Evolutionary conservation across 805 yeast species (phyloP).

Genomic region (Starmerella gropengiesseri): DNA sequence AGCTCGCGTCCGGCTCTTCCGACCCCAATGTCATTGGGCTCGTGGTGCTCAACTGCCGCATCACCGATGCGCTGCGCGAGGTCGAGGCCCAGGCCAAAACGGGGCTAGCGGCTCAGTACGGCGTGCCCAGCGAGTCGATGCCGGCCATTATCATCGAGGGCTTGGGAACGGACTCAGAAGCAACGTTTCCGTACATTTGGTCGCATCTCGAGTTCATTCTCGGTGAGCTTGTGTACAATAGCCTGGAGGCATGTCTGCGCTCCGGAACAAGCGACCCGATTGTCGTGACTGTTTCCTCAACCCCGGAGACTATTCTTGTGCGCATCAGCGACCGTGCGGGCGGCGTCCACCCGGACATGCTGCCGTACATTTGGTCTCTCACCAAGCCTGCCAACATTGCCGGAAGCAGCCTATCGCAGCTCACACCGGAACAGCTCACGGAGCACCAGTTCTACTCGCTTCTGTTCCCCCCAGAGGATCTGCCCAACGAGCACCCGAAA

Average conservation of each 20-base stretch:
- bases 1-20: constrained; percentile 33
- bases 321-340: constrained; percentile 87
- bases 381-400: constrained; percentile 33
- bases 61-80: constrained; percentile 34
- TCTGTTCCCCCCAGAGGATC: constrained; percentile 21
- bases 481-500: constrained; percentile 4
- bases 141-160: constrained; percentile 77
- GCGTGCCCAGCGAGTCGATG: constrained; percentile 33
- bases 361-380: constrained; percentile 73
- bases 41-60: constrained; percentile 65
- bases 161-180: constrained; percentile 31
- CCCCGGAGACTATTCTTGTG: constrained; percentile 56
- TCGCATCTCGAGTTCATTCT: constrained; percentile 77
- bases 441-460: constrained; percentile 19
- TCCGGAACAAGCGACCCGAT: constrained; percentile 43
- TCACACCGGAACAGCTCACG: constrained; percentile 19
- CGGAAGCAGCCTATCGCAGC: not conserved
- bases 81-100: constrained; percentile 25
- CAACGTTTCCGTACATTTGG: constrained; percentile 69
- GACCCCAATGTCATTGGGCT: constrained; percentile 43
- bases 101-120: constrained; percentile 30
- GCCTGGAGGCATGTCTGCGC: constrained; percentile 68
- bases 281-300: constrained; percentile 59
- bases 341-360: constrained; percentile 51
- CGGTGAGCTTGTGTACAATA: constrained; percentile 79